Percentiles rank a stretch among this genome's conserved stretches.
phyloP scores from a whole-genome alignment of 176 grass and related monocot species.

The Musa itinerans region DNA sequence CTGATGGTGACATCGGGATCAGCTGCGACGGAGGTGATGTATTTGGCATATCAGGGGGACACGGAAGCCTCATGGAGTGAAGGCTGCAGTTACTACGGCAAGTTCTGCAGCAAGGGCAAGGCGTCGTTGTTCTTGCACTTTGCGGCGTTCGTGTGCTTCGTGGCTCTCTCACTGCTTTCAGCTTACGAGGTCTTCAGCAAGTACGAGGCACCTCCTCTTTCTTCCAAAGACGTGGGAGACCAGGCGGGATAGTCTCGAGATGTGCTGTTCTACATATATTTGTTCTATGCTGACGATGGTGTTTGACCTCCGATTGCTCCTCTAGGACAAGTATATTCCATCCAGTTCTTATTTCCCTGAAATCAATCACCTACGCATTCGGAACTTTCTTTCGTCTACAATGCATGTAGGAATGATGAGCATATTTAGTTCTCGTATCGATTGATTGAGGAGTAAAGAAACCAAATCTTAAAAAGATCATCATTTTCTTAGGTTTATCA shows the following conservation, averaged over 20 bases:
- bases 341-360: too few species aligned
- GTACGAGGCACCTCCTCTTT: constrained; percentile 24
- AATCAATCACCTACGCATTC: too few species aligned
- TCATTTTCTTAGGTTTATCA: too few species aligned
- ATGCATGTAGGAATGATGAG: too few species aligned
- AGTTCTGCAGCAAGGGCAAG: constrained; percentile 62
- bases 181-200: constrained; percentile 56
- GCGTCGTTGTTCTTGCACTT: constrained; percentile 57
- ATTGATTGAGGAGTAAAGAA: too few species aligned
- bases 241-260: constrained; percentile 8
- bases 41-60: constrained; percentile 56
- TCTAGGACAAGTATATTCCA: too few species aligned
- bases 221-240: constrained; percentile 21
- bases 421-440: too few species aligned
- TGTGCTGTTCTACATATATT: neutral
- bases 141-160: constrained; percentile 62
- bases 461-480: too few species aligned
- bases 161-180: constrained; percentile 57
- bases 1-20: constrained; percentile 72
- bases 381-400: too few species aligned
- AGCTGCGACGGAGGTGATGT: constrained; percentile 66
- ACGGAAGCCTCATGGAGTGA: constrained; percentile 73
- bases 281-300: neutral
- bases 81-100: constrained; percentile 86
- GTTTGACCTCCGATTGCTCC: neutral